Percentiles rank a stretch among this genome's conserved stretches.
phyloP scores from a whole-genome alignment of 2,329 filamentous ascomycete genomes.

The Aspergillus vadensis region DNA sequence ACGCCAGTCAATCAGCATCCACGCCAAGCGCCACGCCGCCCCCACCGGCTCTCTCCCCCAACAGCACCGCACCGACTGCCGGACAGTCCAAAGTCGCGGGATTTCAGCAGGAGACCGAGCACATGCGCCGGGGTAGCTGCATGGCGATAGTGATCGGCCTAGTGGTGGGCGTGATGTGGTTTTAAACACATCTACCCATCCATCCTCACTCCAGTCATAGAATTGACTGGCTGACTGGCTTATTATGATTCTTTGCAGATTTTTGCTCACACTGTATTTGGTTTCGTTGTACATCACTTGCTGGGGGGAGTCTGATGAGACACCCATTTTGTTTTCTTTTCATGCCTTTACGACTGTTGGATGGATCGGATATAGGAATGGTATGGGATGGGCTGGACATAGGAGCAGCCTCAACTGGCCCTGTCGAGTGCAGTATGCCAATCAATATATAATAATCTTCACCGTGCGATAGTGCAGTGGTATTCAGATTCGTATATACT shows the following conservation, averaged over 20 bases:
- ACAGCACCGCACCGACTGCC: slow-evolving; percentile 12
- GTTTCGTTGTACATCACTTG: background rate
- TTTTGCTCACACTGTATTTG: slow-evolving; percentile 1
- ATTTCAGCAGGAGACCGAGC: slow-evolving; percentile 26
- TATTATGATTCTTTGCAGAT: slow-evolving; percentile 11
- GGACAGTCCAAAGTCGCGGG: slow-evolving; percentile 29
- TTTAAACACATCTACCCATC: slow-evolving; percentile 18
- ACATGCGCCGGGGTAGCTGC: slow-evolving; percentile 35
- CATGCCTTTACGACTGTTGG: slow-evolving; percentile 6
- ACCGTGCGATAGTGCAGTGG: no score
- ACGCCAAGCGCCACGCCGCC: slow-evolving; percentile 4
- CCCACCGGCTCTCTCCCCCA: slow-evolving; percentile 14
- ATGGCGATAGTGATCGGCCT: slow-evolving; percentile 43
- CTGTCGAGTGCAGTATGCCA: background rate
- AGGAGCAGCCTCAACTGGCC: background rate
- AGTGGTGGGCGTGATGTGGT: slow-evolving; percentile 42
- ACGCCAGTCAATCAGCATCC: background rate
- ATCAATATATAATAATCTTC: background rate
- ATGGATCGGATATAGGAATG: background rate
- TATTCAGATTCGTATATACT: no score
- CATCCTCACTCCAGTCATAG: no score
- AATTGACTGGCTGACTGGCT: slow-evolving; percentile 5
- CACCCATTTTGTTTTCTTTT: background rate
- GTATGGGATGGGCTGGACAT: background rate
- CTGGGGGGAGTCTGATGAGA: background rate